Base-by-base conservation (phyloP, 306 rosid species). In the Vigna trinervia region DNA sequence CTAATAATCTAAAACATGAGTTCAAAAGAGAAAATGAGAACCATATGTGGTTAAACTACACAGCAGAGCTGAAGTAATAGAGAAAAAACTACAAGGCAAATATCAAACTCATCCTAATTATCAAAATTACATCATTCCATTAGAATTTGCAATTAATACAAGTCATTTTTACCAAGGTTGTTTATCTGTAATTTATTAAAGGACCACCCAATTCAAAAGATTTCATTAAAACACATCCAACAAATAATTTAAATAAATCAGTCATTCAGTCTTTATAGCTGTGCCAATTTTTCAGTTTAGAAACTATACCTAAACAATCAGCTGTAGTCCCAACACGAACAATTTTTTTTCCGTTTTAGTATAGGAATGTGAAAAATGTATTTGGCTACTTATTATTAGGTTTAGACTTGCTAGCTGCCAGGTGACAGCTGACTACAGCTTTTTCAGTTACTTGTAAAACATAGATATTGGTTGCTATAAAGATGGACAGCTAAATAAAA, bases 11-110 rank as follows among this genome's bases (percentile, higher is more conserved):
- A 6, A 57, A 32, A 34, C 45, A 69, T 45, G 64, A 5, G 12
- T n/a, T 39, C 6, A 4, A 20, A 72, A 69, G 60, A 56, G 22
- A 58, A 58, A 69, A 78, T 15, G 72, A 39, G 20, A 65, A 41
- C 53, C 2, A 0, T 19, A 10, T 41, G 34, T 41, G 36, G 32
- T 11, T 20, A 65, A 41, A 65, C 34, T 5, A 41, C 71, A 41
- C 12, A 11, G 19, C 3, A 1, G 1, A 65, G 51, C 71, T 8
- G 51, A 65, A 66, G 13, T 66, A 22, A 22, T 11, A 19, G 7
- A 43, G 36, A 66, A 20, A 64, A 34, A 43, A 43, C 5, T 19
- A 65, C 2, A 41, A 4, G 6, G 22, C 15, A 39, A 36, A 39
- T 9, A 20, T 11, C 34, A 66, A 20, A 11, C 5, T 19, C 0